Conservation (phyloP, 2,329 filamentous ascomycete genomes). For the Didymella keratinophila region DNA sequence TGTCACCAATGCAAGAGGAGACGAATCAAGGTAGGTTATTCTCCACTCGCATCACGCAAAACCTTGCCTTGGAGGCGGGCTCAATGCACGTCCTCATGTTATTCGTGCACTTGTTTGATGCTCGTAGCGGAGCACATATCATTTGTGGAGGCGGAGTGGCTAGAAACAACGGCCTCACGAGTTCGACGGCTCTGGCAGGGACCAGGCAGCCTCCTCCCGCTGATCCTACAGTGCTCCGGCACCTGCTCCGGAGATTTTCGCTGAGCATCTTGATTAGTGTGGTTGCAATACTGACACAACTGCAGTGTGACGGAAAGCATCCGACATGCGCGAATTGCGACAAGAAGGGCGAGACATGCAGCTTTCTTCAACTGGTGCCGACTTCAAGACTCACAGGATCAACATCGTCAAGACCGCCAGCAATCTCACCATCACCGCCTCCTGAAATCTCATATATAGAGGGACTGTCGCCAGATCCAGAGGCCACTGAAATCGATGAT, state of each 20-base stretch:
- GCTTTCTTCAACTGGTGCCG: constrained; percentile 44
- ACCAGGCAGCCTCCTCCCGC: neutral
- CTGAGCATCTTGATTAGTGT: neutral
- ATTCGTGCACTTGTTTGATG: neutral
- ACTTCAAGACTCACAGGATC: constrained; percentile 39
- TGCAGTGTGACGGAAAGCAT: constrained; percentile 45
- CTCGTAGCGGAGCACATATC: neutral
- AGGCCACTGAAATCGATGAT: neutral
- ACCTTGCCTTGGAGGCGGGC: neutral
- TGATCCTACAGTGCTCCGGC: neutral
- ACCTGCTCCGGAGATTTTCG: neutral
- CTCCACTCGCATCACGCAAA: neutral
- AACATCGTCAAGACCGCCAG: constrained; percentile 4
- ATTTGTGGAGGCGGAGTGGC: neutral
- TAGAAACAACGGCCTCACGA: too few relatives aligned
- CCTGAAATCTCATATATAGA: constrained; percentile 17
- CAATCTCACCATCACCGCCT: constrained; percentile 19
- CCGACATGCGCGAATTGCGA: constrained; percentile 45
- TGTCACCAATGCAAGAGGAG: constrained; percentile 47
- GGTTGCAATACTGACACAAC: constrained; percentile 23
- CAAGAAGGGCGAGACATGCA: constrained; percentile 44
- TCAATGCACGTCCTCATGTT: neutral
- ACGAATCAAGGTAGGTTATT: constrained; percentile 44
- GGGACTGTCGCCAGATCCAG: constrained; percentile 9
- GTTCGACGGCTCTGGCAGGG: neutral